Percentiles rank a stretch among this genome's conserved stretches.
Evolutionary conservation across 805 yeast genomes (phyloP).

Genomic region (Zygotorulaspora florentina): DNA sequence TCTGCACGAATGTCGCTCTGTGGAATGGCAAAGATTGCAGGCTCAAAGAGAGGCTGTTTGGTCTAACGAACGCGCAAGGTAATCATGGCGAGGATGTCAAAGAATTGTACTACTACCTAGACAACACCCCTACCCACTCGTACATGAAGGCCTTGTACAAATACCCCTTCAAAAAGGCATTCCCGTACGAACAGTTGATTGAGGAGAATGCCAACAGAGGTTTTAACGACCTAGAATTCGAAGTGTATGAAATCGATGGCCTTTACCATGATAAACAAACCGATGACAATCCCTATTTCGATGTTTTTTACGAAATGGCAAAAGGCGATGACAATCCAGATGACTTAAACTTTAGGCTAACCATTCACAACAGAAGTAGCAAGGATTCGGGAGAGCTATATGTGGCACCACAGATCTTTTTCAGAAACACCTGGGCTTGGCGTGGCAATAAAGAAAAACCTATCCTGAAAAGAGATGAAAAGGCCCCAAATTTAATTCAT

Average conservation of each 20-base stretch:
- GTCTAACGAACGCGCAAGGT: slow-evolving; percentile 88
- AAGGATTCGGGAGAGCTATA: slow-evolving; percentile 79
- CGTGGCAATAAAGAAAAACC: slow-evolving; percentile 56
- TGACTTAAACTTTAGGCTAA: slow-evolving; percentile 74
- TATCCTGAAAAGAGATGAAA: slow-evolving; percentile 35
- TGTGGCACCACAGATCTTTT: slow-evolving; percentile 76
- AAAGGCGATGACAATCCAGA: slow-evolving; percentile 78
- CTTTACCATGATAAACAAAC: slow-evolving; percentile 50
- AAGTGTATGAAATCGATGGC: slow-evolving; percentile 71
- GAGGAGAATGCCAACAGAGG: slow-evolving; percentile 62
- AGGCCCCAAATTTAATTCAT: slow-evolving; percentile 46
- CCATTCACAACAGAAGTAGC: slow-evolving; percentile 80
- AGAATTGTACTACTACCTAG: slow-evolving; percentile 78
- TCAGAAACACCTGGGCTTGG: slow-evolving; percentile 95
- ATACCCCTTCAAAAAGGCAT: slow-evolving; percentile 75
- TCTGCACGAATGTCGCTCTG: slow-evolving; percentile 75
- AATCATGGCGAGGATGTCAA: slow-evolving; percentile 96
- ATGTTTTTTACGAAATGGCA: slow-evolving; percentile 85
- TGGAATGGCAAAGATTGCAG: slow-evolving; percentile 90
- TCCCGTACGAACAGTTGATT: slow-evolving; percentile 74
- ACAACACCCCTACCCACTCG: slow-evolving; percentile 89
- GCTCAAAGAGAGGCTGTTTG: slow-evolving; percentile 81
- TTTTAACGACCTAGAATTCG: slow-evolving; percentile 70
- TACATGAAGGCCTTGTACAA: slow-evolving; percentile 89
- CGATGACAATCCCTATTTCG: slow-evolving; percentile 71